Evolutionary conservation across 1,284 basidiomycete species (phyloP), one percentile per base, ranked within the genome.

Genomic region (Pseudozyma tsukubaensis): DNA sequence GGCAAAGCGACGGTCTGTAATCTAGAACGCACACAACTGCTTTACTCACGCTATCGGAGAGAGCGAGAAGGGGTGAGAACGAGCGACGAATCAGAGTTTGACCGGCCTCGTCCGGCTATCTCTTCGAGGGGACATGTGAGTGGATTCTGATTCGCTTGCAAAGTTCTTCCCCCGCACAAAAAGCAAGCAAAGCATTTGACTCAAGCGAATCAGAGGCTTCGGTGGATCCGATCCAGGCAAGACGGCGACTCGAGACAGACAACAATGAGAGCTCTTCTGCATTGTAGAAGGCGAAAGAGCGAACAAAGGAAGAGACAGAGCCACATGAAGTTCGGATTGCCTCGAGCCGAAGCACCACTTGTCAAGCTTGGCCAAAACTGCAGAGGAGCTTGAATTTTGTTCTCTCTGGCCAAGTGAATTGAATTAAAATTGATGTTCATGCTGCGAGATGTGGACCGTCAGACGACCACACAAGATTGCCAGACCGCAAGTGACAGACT

Each of bases 351-450:
- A 60, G 50, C 59, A 43, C 37, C 18, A 39, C 45, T 36, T 54
- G 59, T 61, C 51, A 37, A 54, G 47, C 40, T 54, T 52, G 50
- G 51, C 59, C 50, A 54, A 32, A 45, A 32, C 18, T 54, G 59
- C 45, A 60, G 51, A 36, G 19, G 51, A 53, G 45, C 14, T 19
- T 49, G 24, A 53, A 60, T 35, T 52, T 14, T 45, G 13, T 12
- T 18, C 18, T 9, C 16, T 16, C 5, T 50, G 7, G 35, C 42
- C 29, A 29, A 29, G 16, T 24, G n/a, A 51, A 40, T 16, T 40
- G 18, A 34, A 18, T 2, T 13, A n/a, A 39, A 32, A 42, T n/a
- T 19, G 19, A 40, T 21, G 24, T n/a, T 19, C 9, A 40, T 21
- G 24, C 24, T 29, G 24, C 24, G 24, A 29, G 24, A 29, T 29